Base-by-base conservation (phyloP, 1,139 yeast genomes). In the Geotrichum aggregatum region DNA sequence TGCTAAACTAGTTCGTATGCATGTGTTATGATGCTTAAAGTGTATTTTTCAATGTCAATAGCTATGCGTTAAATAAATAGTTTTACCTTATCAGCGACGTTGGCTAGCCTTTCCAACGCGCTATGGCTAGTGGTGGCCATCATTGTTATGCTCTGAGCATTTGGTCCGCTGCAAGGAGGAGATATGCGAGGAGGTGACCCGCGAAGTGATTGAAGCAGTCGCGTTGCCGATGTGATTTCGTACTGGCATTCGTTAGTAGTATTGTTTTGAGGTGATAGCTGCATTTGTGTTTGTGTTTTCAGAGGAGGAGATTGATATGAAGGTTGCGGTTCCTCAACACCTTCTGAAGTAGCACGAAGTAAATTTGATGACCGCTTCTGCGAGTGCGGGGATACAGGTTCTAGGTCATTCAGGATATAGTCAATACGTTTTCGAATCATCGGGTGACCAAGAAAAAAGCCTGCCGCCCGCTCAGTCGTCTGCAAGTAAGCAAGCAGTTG, bases 51-150 rank as follows among this genome's bases (percentile, higher is more conserved):
- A n/a, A n/a, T n/a, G n/a, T n/a, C n/a, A n/a, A 24, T 24, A 24
- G 8, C 11, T 33, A 13, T 33, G n/a, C 5, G 35, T 39, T 39
- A 39, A 39, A 39, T 39, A 39, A 39, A 45, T 38, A 45, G 18
- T 21, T 45, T 45, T 24, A 45, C 49, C 28, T 45, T 45, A 11
- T 47, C 46, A 16, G 50, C 50, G 11, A 38, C 50, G 16, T 22
- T 47, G 10, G 50, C 50, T 22, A 47, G 18, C 31, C 40, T 47
- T 13, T 47, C 50, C 16, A 47, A 39, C 6, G 35, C 50, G 22
- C 43, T 45, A 16, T 42, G 45, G 36, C 39, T 34, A 3, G 47
- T 44, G 3, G 40, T 18, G 24, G 33, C 28, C 45, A 28, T 42
- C 19, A 40, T 26, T 18, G 36, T n/a, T 13, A 34, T 34, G 16